Evolutionary conservation across 2,329 filamentous ascomycete genomes (phyloP).

Genomic region (Neonectria sp.): DNA sequence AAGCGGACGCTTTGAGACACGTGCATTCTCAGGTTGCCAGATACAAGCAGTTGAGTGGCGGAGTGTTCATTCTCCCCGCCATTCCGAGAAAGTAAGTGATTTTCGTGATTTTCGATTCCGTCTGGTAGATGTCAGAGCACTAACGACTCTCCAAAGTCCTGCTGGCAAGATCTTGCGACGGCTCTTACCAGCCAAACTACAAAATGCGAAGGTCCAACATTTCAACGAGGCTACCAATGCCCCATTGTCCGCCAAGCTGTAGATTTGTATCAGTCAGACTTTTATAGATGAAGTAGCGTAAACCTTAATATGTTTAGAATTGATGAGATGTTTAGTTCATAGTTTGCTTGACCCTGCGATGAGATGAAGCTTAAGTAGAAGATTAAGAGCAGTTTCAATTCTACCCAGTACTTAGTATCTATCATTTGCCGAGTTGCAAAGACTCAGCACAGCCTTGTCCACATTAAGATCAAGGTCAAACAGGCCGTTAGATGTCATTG

Average conservation of each 20-base stretch:
- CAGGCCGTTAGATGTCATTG: slow-evolving; percentile 19
- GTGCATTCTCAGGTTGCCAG: slow-evolving; percentile 12
- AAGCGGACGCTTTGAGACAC: neutral
- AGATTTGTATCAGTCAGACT: neutral
- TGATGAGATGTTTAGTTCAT: neutral
- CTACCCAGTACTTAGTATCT: neutral
- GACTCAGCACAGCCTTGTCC: slow-evolving; percentile 30
- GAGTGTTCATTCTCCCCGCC: slow-evolving; percentile 3
- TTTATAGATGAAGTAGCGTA: neutral
- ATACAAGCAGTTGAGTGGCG: slow-evolving; percentile 19
- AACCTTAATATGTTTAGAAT: neutral
- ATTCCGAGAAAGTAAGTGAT: slow-evolving; percentile 21
- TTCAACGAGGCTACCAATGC: neutral
- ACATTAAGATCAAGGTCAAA: slow-evolving; percentile 34
- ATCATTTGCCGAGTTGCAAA: slow-evolving; percentile 15
- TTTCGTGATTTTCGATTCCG: no score
- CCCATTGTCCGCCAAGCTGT: slow-evolving; percentile 3
- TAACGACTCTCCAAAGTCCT: slow-evolving; percentile 6
- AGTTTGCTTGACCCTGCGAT: neutral
- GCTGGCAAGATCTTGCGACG: slow-evolving; percentile 21
- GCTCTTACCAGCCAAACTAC: slow-evolving; percentile 12
- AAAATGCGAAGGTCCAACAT: neutral
- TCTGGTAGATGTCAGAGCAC: neutral
- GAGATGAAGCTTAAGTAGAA: no score
- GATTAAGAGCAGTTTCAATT: neutral